phyloP scores from a whole-genome alignment of 2,329 filamentous ascomycete species.

The Microdochium bolleyi region DNA sequence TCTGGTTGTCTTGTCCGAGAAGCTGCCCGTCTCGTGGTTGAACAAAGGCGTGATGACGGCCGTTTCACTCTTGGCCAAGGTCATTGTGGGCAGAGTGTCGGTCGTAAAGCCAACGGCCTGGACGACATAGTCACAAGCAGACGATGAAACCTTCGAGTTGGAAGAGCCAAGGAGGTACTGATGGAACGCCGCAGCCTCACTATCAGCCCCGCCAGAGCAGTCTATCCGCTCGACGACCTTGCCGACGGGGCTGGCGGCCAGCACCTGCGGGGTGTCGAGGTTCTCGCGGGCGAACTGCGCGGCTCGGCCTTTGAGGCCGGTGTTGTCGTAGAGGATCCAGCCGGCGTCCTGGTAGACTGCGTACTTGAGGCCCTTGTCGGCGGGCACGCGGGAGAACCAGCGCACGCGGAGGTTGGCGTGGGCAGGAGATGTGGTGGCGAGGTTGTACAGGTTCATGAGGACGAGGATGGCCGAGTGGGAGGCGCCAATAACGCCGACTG shows the following conservation, averaged over 20 bases:
- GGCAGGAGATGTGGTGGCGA: slow-evolving; percentile 31
- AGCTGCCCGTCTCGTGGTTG: slow-evolving; percentile 30
- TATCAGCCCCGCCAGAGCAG: slow-evolving; percentile 23
- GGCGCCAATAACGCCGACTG: slow-evolving; percentile 50
- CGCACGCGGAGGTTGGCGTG: slow-evolving; percentile 47
- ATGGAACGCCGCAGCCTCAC: slow-evolving; percentile 34
- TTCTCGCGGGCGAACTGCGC: slow-evolving; percentile 51
- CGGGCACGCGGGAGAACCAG: slow-evolving; percentile 47
- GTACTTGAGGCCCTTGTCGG: slow-evolving; percentile 43
- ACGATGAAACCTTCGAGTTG: slow-evolving; percentile 3
- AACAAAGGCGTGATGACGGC: slow-evolving; percentile 11
- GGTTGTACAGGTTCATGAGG: slow-evolving; percentile 49
- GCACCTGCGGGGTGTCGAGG: slow-evolving; percentile 39
- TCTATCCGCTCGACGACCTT: slow-evolving; percentile 37
- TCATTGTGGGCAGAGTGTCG: slow-evolving; percentile 34
- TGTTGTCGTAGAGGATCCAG: slow-evolving; percentile 59
- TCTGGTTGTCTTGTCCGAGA: slow-evolving; percentile 32
- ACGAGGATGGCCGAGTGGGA: slow-evolving; percentile 58
- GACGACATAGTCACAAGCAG: slow-evolving; percentile 41
- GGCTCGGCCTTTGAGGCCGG: slow-evolving; percentile 54
- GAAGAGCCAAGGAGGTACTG: slow-evolving; percentile 23
- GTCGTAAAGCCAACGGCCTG: slow-evolving; percentile 52
- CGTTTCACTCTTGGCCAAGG: slow-evolving; percentile 8
- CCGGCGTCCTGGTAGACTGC: slow-evolving; percentile 49
- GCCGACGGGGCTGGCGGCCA: slow-evolving; percentile 35